Base-by-base conservation (phyloP, 208 protist genomes). In the Wallacemonas sp. region DNA sequence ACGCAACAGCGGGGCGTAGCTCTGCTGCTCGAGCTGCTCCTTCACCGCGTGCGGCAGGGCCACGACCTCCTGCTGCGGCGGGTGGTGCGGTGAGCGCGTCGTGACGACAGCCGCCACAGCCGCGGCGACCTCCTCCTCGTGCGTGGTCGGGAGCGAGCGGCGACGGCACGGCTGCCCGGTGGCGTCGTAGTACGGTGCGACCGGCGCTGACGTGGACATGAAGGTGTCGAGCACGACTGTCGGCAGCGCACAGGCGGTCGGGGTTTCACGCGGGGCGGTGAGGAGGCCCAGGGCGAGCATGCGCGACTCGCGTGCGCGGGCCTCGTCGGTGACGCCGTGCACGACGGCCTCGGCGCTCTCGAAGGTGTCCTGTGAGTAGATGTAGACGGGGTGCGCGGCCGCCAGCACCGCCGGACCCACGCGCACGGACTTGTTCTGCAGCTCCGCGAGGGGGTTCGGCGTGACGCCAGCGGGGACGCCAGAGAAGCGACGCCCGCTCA, bases 311-410 rank as follows among this genome's bases (percentile, higher is more conserved):
- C 66, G 65, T 17, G 63, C 29, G n/a, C 60, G 24, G 2, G 69
- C 43, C 2, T 68, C 70, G n/a, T 70, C 57, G 11, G 41, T 32
- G 11, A 66, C 49, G 26, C 36, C 32, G 46, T 57, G 56, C 63
- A 82, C 29, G 11, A 66, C 16, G 30, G 62, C 58, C 46, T 78
- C 72, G 3, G 60, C 65, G 2, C 16, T 19, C 33, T 82, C 68
- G 26, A 82, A 82, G 17, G 70, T 74, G 4, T 69, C 72, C n/a
- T 65, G 49, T 0, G 76, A 78, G 60, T 68, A 82, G 8, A 82
- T 29, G 54, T 72, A 67, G 29, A 75, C 30, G 17, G 36, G 68
- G 6, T 17, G 39, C 21, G 33, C 19, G 12, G 65, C 57, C 41
- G 19, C n/a, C 16, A 30, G 29, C 23, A 33, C 36, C 14, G 17